Evolutionary conservation across 257 asterid species (phyloP), one percentile per base, ranked within the genome.

Genomic region (Solanum tacnaense): DNA sequence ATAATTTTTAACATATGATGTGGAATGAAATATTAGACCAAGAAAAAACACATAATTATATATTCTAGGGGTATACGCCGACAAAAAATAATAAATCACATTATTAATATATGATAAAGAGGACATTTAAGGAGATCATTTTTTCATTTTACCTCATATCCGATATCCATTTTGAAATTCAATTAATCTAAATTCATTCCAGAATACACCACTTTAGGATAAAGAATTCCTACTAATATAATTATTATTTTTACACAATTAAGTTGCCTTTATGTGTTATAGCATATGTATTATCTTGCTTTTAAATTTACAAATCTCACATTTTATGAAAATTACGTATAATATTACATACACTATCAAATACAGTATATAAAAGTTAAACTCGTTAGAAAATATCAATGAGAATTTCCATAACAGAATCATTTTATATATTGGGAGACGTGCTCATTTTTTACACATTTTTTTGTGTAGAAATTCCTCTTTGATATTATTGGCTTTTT

Each of bases 361-460:
- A 18, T 29, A 72, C 2, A 4, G 0, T 34, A 18, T 15, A 72
- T 32, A 72, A 52, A 52, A 52, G 9, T 52, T 52, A 52, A 16
- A 52, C 23, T 52, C 23, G 1, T 52, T 18, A 18, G 0, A 52
- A 52, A 52, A 52, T 16, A 16, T 52, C n/a, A 0, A 52, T 52
- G 62, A 6, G 9, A 52, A 52, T 83, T 82, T 62, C 15, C 31
- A 46, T 65, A 81, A 7, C 27, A 31, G 85, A 44, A 79, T 81
- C 9, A 46, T 70, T 15, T 25, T 31, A 31, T 46, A 16, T 23
- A 81, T 46, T 46, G 68, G 38, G 85, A 81, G 27, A 46, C 18
- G 56, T 75, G 56, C 11, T 46, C 20, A 16, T 16, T 81, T 81
- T 74, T 23, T 73, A 29, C 89, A 78, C 72, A 86, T 62, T 16